Evolutionary conservation across 164 flowering plant species (phyloP).

Genomic region (Litsea cubeba): DNA sequence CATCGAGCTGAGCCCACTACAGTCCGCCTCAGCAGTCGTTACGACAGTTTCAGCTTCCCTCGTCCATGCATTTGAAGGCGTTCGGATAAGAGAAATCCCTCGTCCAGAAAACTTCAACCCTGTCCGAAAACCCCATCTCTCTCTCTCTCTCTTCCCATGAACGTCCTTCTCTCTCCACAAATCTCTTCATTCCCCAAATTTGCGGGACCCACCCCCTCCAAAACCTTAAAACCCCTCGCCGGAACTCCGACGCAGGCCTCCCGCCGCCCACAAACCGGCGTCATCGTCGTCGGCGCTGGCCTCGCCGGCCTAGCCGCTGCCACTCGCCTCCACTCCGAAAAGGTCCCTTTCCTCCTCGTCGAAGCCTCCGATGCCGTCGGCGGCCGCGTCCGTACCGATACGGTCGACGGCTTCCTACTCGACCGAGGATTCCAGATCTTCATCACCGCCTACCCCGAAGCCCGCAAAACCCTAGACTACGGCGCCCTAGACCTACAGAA

Average conservation of each 20-base stretch:
- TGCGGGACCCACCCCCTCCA: background rate
- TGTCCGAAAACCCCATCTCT: too few species aligned
- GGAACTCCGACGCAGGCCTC: conserved; percentile 18
- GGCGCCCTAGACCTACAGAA: conserved; percentile 41
- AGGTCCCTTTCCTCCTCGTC: conserved; percentile 69
- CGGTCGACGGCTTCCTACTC: conserved; percentile 69
- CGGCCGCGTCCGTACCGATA: conserved; percentile 88
- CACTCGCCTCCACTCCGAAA: conserved; percentile 42
- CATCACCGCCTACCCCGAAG: conserved; percentile 93
- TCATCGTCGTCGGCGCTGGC: conserved; percentile 78
- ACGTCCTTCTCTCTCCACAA: conserved; percentile 4
- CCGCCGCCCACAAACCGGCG: conserved; percentile 33
- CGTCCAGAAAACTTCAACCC: too few species aligned
- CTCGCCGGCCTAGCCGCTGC: conserved; percentile 97
- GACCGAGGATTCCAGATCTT: conserved; percentile 97
- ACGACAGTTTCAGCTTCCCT: too few species aligned
- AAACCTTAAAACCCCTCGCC: background rate
- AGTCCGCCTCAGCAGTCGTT: too few species aligned
- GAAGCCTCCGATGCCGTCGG: conserved; percentile 88
- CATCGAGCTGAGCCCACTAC: too few species aligned
- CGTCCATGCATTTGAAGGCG: too few species aligned
- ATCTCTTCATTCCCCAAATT: background rate
- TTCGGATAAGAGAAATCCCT: too few species aligned
- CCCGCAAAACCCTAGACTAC: conserved; percentile 49
- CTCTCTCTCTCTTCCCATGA: conserved; percentile 1